A percentile compares a stretch with the other conserved stretches of the same genome.
phyloP scores from a whole-genome alignment of 345 rosid genomes.

The Lepidium aucheri region DNA sequence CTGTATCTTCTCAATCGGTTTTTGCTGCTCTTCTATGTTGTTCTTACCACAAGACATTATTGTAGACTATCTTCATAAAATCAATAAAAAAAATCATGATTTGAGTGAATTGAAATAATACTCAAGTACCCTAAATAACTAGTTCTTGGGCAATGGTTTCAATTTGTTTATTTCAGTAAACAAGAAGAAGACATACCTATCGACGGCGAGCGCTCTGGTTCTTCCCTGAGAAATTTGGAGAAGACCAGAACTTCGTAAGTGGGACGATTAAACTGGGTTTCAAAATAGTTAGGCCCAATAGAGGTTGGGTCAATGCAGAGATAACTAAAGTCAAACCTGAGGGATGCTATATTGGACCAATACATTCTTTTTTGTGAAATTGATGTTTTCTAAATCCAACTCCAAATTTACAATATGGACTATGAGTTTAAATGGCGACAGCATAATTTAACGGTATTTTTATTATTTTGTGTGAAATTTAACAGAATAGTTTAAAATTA shows the following conservation, averaged over 20 bases:
- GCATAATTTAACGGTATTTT: no score
- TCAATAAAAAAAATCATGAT: not conserved
- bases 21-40: constrained; percentile 27
- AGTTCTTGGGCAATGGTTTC: not conserved
- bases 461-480: no score
- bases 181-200: not conserved
- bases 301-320: not conserved
- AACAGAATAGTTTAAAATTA: no score
- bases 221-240: not conserved
- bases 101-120: not conserved
- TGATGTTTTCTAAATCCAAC: no score
- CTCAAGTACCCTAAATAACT: not conserved
- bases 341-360: no score
- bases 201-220: not conserved
- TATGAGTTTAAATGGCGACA: no score
- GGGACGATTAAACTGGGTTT: not conserved
- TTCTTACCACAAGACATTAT: constrained; percentile 31
- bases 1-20: constrained; percentile 40
- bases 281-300: not conserved
- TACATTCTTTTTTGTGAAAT: no score
- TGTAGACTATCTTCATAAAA: not conserved
- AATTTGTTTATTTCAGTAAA: not conserved
- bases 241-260: not conserved
- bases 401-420: no score
- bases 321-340: not conserved